Evolutionary conservation across 805 yeast species (phyloP), one percentile per base, ranked within the genome.

Genomic region (Wickerhamomyces bisporus): DNA sequence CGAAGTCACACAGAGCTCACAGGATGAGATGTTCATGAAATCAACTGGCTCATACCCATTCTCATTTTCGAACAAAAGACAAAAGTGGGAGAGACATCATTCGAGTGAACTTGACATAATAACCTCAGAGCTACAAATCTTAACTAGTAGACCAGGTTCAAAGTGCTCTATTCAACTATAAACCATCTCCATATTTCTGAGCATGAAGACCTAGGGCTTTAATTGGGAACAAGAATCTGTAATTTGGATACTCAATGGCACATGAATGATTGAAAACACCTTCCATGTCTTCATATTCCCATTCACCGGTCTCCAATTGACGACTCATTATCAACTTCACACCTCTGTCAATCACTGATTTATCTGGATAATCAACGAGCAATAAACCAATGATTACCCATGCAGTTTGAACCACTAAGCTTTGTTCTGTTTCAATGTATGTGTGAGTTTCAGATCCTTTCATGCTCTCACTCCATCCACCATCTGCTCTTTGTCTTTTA

Each of bases 401-500:
- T 0, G 96, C 73, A 0, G 98, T 88, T 57, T 89, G 97, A 1
- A 91, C 96, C 0, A 81, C 81, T 36, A 81, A 68, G 2, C 95
- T 78, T 26, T 63, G 45, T 18, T 66, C 68, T 12, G 77, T 73
- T 32, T 79, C 77, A 3, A 89, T 84, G 58, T 88, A 91, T 0
- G 81, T 68, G 41, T 71, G 77, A 0, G 89, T 72, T 56, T 91
- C 98, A 52, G 91, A 79, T 4, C 94, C 78, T 56, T 91, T 81
- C 86, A 91, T 87, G 8, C 86, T 75, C 61, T 93, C 99, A 39
- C 95, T 86, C 98, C 98, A 93, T 1, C 98, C 98, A 18, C 98
- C 99, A 60, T 93, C 98, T 4, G 56, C 61, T 52, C 81, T 69
- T 57, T 91, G 98, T 49, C 83, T 77, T 2, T 75, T 53, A 1